These are phyloP conservation scores for Chrysanthemum seticuspe DNA, from an alignment of 129 eudicot genomes.

Conservation along the genomic window DNA sequence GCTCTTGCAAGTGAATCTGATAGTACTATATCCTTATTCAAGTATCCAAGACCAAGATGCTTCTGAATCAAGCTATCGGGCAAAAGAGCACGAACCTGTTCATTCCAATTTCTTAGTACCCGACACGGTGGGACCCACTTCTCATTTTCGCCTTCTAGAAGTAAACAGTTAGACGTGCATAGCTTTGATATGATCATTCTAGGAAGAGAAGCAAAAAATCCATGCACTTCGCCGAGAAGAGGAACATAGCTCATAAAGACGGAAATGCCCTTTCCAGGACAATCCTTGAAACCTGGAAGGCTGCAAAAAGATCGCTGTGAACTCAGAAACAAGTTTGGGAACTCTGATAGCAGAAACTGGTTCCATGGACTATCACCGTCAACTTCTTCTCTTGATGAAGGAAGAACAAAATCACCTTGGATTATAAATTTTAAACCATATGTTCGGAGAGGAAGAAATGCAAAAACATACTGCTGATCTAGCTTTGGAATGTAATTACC, in stretches of 20 bases:
- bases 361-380: constrained; percentile 93
- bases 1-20: constrained; percentile 74
- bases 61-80: constrained; percentile 72
- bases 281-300: constrained; percentile 59
- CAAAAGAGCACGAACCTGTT: constrained; percentile 53
- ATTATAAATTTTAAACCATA: constrained; percentile 86
- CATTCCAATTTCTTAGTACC: constrained; percentile 82
- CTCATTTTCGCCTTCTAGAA: constrained; percentile 48
- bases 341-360: constrained; percentile 79
- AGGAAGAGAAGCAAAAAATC: constrained; percentile 85
- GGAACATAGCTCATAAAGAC: constrained; percentile 83
- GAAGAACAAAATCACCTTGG: constrained; percentile 96
- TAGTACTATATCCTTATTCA: too few relatives aligned
- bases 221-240: constrained; percentile 85
- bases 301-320: constrained; percentile 64
- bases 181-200: constrained; percentile 76
- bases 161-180: constrained; percentile 70
- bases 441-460: constrained; percentile 87
- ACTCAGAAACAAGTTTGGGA: constrained; percentile 70
- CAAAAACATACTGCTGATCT: constrained; percentile 82
- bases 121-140: constrained; percentile 90
- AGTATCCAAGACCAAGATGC: constrained; percentile 86
- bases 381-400: constrained; percentile 97
- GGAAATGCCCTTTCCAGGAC: constrained; percentile 65
- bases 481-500: constrained; percentile 54